Percentiles rank a stretch among this genome's conserved stretches.
phyloP scores from a whole-genome alignment of 2,329 filamentous ascomycete species.

The Blastomyces silverae region DNA sequence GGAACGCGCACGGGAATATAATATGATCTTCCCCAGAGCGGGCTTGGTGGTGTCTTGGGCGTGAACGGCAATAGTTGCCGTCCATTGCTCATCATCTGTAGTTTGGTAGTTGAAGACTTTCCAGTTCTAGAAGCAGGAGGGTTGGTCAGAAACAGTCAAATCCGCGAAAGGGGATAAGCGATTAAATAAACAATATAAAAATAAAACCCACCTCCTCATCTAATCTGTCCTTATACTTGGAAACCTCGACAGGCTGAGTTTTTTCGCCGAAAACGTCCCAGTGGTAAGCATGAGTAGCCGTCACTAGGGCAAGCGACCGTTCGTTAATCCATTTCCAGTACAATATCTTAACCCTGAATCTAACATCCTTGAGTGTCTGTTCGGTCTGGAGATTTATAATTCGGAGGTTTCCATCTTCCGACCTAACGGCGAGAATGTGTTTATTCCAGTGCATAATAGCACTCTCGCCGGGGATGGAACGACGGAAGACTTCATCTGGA shows the following conservation, averaged over 20 bases:
- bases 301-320: conserved; percentile 78
- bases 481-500: conserved; percentile 86
- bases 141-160: background rate
- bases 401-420: conserved; percentile 87
- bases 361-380: conserved; percentile 91
- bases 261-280: conserved; percentile 89
- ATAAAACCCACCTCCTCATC: conserved; percentile 50
- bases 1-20: conserved; percentile 90
- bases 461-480: conserved; percentile 98
- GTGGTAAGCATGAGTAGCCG: conserved; percentile 85
- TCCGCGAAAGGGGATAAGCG: too few relatives aligned
- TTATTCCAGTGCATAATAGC: conserved; percentile 98
- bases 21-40: conserved; percentile 92
- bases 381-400: conserved; percentile 94
- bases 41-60: conserved; percentile 60
- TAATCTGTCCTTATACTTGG: conserved; percentile 88
- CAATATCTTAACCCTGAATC: conserved; percentile 93
- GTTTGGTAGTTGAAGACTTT: conserved; percentile 99
- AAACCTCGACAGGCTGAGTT: conserved; percentile 71
- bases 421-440: conserved; percentile 94
- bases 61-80: conserved; percentile 93
- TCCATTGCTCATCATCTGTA: conserved; percentile 94
- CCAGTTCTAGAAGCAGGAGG: background rate
- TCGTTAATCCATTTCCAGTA: conserved; percentile 99
- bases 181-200: background rate